phyloP scores from a whole-genome alignment of 257 asterid genomes.

The Orobanche coerulescens region DNA sequence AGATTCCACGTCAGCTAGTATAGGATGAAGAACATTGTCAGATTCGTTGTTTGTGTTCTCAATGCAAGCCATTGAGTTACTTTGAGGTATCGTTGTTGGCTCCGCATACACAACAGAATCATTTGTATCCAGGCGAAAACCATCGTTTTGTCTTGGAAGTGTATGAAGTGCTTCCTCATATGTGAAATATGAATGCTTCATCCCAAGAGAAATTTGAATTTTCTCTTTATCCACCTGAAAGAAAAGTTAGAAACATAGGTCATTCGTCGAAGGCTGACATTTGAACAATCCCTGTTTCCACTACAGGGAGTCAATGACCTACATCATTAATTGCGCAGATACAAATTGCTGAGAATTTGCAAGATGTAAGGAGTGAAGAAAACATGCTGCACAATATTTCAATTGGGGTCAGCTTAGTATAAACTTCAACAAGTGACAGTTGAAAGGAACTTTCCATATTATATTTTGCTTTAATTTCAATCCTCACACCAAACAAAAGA shows the following conservation, averaged over 20 bases:
- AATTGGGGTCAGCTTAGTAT: not conserved
- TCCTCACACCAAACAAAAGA: not conserved
- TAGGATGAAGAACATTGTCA: conserved; percentile 31
- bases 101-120: conserved; percentile 25
- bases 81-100: conserved; percentile 25
- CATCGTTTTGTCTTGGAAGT: conserved; percentile 24
- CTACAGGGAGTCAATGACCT: not conserved
- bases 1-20: conserved; percentile 58
- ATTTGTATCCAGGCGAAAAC: conserved; percentile 23
- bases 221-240: conserved; percentile 85
- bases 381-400: not conserved
- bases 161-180: conserved; percentile 33
- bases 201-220: conserved; percentile 78
- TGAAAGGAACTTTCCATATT: too few relatives aligned
- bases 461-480: too few relatives aligned
- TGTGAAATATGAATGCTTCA: conserved; percentile 63
- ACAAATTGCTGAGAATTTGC: not conserved
- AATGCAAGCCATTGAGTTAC: conserved; percentile 21
- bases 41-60: conserved; percentile 22
- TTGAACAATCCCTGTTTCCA: not conserved
- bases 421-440: too few relatives aligned
- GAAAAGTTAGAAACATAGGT: not conserved
- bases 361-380: not conserved
- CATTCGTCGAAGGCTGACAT: not conserved
- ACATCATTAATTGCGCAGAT: not conserved